Evolutionary conservation across 192 early-diverging fungal species (phyloP).

Genomic region (Gonapodya sp.): DNA sequence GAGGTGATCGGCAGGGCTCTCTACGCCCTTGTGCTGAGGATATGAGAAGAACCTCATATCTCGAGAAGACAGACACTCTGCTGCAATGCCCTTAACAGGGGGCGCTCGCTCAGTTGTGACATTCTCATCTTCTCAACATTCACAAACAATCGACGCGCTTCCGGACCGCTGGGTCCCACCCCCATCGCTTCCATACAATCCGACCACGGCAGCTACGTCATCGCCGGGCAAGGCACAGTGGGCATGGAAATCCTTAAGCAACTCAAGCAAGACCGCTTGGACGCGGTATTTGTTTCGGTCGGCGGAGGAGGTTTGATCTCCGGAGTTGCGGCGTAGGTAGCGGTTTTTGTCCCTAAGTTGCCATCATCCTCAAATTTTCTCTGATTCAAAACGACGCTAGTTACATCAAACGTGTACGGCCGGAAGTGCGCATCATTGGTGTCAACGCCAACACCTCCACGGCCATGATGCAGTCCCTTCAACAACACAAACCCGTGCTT

Average conservation of each 20-base stretch:
- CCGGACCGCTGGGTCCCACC: no score
- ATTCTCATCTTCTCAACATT: no score
- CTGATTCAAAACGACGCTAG: background rate
- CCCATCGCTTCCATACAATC: background rate
- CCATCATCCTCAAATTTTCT: background rate
- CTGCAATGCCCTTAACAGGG: no score
- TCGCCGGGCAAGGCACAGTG: conserved; percentile 45
- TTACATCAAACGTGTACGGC: conserved; percentile 37
- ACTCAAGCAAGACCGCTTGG: conserved; percentile 24
- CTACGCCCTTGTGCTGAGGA: no score
- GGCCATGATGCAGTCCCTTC: conserved; percentile 34
- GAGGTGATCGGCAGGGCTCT: background rate
- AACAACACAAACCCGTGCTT: conserved; percentile 24
- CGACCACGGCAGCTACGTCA: conserved; percentile 25
- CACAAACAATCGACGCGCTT: background rate
- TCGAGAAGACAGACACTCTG: no score
- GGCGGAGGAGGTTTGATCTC: conserved; percentile 43
- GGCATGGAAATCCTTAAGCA: conserved; percentile 41
- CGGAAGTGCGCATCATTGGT: conserved; percentile 36
- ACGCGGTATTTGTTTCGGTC: conserved; percentile 38
- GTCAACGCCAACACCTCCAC: conserved; percentile 32
- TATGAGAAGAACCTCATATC: no score
- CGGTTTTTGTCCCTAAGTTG: background rate
- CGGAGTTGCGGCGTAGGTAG: conserved; percentile 29
- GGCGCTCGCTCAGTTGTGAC: no score